A percentile compares a stretch with the other conserved stretches of the same genome.
These are phyloP conservation scores for Rhododendron ferrugineum DNA, from an alignment of 148 eudicot genomes.

Conservation along the genomic window DNA sequence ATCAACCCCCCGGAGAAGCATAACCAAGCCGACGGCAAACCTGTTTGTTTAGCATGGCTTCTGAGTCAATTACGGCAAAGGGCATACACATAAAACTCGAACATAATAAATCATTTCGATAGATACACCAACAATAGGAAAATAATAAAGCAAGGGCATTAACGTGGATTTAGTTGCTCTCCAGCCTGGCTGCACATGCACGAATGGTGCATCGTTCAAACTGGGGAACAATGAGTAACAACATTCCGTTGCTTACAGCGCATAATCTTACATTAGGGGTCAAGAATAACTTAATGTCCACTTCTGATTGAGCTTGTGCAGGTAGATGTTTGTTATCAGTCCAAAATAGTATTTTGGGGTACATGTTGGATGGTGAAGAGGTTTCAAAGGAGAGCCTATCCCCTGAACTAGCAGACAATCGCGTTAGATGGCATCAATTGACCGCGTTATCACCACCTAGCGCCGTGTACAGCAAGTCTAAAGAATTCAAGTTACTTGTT, in stretches of 20 bases:
- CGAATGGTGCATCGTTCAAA: neutral
- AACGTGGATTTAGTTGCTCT: neutral
- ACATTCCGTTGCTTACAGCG: neutral
- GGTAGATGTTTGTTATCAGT: neutral
- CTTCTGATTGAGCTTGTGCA: neutral
- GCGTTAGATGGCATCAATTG: neutral
- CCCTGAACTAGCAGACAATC: neutral
- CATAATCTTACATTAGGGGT: neutral
- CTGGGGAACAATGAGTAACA: neutral
- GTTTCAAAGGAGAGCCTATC: neutral
- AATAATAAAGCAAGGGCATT: neutral
- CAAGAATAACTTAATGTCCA: neutral
- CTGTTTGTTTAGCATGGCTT: conserved; percentile 29
- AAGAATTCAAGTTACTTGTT: neutral
- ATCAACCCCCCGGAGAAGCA: conserved; percentile 66
- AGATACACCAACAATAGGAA: neutral
- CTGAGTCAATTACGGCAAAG: neutral
- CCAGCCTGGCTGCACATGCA: neutral
- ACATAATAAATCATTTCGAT: neutral
- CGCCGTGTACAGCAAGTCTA: conserved; percentile 9
- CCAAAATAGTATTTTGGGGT: neutral
- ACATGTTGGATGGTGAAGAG: neutral
- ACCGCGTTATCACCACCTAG: conserved; percentile 22
- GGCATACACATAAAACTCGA: neutral
- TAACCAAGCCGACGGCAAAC: conserved; percentile 44